Percentiles rank a stretch among this genome's conserved stretches.
Evolutionary conservation across 108 stramenopile genomes (phyloP).

Genomic region (Nannochloropsis gaditana): DNA sequence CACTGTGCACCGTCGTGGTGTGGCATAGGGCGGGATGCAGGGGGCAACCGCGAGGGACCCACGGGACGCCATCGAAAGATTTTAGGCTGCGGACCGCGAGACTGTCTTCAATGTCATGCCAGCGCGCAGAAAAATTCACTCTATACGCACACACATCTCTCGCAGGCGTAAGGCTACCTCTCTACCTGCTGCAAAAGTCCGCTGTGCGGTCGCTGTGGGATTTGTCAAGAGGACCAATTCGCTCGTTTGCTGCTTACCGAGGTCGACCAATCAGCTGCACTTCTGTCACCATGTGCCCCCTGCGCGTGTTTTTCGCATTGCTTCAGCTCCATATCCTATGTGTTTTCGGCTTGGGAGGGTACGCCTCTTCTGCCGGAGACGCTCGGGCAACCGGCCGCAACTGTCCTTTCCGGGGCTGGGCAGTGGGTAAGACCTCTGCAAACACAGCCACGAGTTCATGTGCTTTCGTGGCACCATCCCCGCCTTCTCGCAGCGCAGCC

Average conservation of each 20-base stretch:
- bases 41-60: no score
- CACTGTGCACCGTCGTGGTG: no score
- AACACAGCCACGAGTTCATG: background rate
- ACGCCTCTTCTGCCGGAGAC: background rate
- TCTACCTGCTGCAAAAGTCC: background rate
- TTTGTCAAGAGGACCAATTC: background rate
- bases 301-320: background rate
- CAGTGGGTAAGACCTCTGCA: background rate
- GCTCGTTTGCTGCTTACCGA: background rate
- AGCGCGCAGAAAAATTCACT: background rate
- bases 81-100: no score
- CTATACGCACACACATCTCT: background rate
- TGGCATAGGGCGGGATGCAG: no score
- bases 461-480: background rate
- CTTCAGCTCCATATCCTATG: background rate
- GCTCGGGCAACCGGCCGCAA: background rate
- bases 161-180: background rate
- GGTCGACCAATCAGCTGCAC: slow-evolving; percentile 5
- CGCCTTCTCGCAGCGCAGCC: background rate
- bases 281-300: background rate
- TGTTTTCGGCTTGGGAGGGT: background rate
- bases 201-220: background rate
- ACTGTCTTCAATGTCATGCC: background rate
- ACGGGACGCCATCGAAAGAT: no score
- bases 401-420: slow-evolving; percentile 14